Evolutionary conservation across 208 protist genomes (phyloP).

Genomic region (Entamoeba moshkovskii): DNA sequence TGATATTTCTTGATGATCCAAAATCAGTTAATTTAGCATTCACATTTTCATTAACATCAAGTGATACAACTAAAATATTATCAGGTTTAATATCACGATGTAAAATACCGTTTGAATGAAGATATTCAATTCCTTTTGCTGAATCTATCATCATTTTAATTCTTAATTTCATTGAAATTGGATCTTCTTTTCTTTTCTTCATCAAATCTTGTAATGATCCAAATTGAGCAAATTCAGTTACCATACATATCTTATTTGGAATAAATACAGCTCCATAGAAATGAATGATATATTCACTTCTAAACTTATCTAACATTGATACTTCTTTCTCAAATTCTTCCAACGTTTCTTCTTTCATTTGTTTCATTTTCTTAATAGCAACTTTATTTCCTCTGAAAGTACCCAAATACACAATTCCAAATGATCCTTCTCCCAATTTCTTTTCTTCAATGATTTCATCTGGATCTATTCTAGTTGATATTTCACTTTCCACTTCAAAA

Average conservation of each 20-base stretch:
- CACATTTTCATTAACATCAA: neutral
- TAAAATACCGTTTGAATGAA: constrained; percentile 6
- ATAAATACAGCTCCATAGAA: constrained; percentile 43
- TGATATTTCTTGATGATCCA: neutral
- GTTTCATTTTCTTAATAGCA: constrained; percentile 24
- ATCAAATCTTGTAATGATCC: constrained; percentile 20
- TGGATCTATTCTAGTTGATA: neutral
- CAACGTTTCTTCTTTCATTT: neutral
- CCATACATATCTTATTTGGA: constrained; percentile 35
- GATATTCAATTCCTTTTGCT: neutral
- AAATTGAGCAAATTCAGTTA: constrained; percentile 40
- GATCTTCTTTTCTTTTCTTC: neutral
- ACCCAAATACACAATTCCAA: constrained; percentile 3
- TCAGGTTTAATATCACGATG: constrained; percentile 12
- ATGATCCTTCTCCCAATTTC: constrained; percentile 23
- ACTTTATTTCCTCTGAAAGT: constrained; percentile 29
- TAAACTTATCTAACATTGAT: constrained; percentile 22
- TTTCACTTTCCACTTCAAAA: neutral
- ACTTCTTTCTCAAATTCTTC: constrained; percentile 36
- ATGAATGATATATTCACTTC: constrained; percentile 43
- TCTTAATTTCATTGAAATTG: neutral
- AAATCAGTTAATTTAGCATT: constrained; percentile 22
- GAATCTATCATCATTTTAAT: neutral
- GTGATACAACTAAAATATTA: constrained; percentile 10
- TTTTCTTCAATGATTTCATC: neutral